Conservation (phyloP, 202 grass and related monocot genomes). For the Schoenoplectus triqueter region DNA sequence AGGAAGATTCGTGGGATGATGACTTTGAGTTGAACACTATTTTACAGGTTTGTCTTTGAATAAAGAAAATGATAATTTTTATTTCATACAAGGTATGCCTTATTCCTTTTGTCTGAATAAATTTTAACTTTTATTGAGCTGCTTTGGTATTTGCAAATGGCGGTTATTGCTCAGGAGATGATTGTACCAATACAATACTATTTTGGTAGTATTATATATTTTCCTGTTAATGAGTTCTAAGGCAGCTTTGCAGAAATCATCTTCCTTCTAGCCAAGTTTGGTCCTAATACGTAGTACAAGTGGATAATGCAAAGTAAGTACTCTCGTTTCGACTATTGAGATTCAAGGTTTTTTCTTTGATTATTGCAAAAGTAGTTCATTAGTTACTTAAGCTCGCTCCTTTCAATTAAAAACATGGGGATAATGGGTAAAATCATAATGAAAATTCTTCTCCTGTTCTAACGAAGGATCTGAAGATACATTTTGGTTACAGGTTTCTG, state of each 20-base stretch:
- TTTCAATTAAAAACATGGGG: not conserved
- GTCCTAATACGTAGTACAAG: conserved; percentile 1
- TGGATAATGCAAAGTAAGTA: not conserved
- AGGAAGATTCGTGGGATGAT: conserved; percentile 86
- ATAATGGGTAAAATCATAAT: not conserved
- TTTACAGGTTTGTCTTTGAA: conserved; percentile 63
- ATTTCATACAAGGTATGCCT: conserved; percentile 70
- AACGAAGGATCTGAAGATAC: conserved; percentile 28
- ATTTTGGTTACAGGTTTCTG: conserved; percentile 74
- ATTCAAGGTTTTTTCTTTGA: not conserved
- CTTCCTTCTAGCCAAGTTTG: not conserved
- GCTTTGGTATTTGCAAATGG: conserved; percentile 5
- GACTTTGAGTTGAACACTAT: conserved; percentile 97
- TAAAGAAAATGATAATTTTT: conserved; percentile 14
- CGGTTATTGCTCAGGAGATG: not conserved
- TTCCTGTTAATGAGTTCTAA: not conserved
- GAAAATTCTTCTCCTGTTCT: conserved; percentile 32
- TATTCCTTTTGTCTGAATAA: not conserved
- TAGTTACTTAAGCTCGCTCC: no score
- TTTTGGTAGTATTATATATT: not conserved
- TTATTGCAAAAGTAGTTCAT: not conserved
- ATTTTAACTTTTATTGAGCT: conserved; percentile 9
- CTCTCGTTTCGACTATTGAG: not conserved
- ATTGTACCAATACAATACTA: not conserved
- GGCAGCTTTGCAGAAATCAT: conserved; percentile 8